Base-by-base conservation (phyloP, 192 early-diverging fungal species). In the Jimgerdemannia lactiflua region DNA sequence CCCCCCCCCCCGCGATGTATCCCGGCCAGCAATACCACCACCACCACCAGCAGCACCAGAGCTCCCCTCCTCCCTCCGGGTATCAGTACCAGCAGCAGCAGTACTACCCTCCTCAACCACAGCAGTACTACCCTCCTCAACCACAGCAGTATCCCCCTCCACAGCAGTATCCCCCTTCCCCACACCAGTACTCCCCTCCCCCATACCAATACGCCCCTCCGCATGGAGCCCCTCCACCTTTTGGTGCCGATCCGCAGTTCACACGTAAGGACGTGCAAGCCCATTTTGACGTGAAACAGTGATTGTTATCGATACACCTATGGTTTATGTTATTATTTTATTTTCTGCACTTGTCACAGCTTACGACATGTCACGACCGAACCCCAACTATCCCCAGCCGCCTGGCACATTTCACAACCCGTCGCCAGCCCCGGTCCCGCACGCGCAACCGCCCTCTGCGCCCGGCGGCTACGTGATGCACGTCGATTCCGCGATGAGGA, bases 341-440 rank as follows among this genome's bases (percentile, higher is more conserved):
- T 19, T 14, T 65, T 19, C 19, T 65, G 14, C 19, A 18, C 14
- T 65, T 14, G 64, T 65, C 64, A 19, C 64, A 65, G 64, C 14
- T 14, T 19, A 65, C 14, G 64, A 65, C 1, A 65, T 65, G 64
- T 19, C 14, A 14, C 64, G 64, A 18, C 64, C 64, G 19, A 65
- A 65, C 64, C 64, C 79, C 17, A 80, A 82, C 10, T 76, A 78
- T 39, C 74, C 77, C 18, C 79, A 80, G 19, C 76, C 75, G 42
- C 80, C 74, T n/a, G 54, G 74, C 14, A 71, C 77, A 11, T 43
- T 59, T 9, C 82, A 79, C 59, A 75, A 82, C 39, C 75, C 18
- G 39, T 44, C 42, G 42, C 75, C 75, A n/a, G 69, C 70, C 9
- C 72, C 79, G 20, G 70, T 54, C 39, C 67, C 76, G 39, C 72